Conservation (phyloP, 2,329 filamentous ascomycete species). For the Trichoderma arundinaceum region DNA sequence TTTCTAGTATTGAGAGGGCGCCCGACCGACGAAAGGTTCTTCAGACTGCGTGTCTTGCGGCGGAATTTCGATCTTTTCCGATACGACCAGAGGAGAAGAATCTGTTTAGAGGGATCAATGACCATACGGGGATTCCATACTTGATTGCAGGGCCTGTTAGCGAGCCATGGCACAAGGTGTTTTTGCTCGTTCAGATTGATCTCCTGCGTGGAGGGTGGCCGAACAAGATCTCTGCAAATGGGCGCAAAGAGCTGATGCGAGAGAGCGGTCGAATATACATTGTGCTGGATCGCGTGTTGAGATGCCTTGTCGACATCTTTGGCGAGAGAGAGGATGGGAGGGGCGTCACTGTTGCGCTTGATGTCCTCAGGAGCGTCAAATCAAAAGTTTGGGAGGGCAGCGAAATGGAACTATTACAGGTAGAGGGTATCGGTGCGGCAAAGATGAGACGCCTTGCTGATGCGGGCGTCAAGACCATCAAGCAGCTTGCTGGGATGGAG, state of each 20-base stretch:
- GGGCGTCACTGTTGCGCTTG: conserved; percentile 71
- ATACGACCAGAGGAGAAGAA: conserved; percentile 45
- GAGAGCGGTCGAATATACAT: conserved; percentile 44
- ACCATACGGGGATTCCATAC: conserved; percentile 48
- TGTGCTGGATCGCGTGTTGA: conserved; percentile 44
- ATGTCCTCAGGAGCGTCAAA: conserved; percentile 76
- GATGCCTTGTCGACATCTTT: conserved; percentile 49
- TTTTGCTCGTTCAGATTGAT: conserved; percentile 74
- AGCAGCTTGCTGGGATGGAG: conserved; percentile 70
- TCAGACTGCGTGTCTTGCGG: conserved; percentile 47
- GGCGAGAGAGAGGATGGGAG: conserved; percentile 63
- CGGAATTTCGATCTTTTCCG: conserved; percentile 47
- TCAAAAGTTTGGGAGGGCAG: conserved; percentile 83
- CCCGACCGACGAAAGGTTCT: conserved; percentile 46
- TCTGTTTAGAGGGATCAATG: conserved; percentile 49
- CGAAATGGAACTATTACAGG: conserved; percentile 79
- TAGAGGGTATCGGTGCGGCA: conserved; percentile 77
- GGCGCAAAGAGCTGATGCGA: conserved; percentile 43
- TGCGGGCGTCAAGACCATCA: conserved; percentile 73
- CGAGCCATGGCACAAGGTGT: conserved; percentile 73
- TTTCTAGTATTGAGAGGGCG: conserved; percentile 38
- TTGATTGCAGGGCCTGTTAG: conserved; percentile 52
- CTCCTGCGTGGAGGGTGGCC: conserved; percentile 68
- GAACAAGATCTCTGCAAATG: conserved; percentile 48
- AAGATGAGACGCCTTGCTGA: conserved; percentile 75